Percentiles rank a stretch among this genome's conserved stretches.
Evolutionary conservation across 768 basidiomycete genomes (phyloP).

Genomic region (Hericium alpestre): DNA sequence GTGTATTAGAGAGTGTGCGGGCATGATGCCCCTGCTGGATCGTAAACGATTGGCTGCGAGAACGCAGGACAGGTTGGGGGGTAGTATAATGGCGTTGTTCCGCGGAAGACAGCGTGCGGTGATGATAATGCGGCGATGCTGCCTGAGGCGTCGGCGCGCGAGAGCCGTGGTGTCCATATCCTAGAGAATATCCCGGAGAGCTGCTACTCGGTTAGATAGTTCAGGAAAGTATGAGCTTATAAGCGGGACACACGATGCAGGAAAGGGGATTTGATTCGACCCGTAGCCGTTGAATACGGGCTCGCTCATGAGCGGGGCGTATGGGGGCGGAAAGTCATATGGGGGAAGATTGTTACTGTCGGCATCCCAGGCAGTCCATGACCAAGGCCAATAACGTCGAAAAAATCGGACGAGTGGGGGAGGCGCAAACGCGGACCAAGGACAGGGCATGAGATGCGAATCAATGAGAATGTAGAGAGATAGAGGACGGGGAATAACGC

Average conservation of each 20-base stretch:
- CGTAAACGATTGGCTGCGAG: not conserved
- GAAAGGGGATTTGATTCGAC: not conserved
- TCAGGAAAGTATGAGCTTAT: no score
- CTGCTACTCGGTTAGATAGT: not conserved
- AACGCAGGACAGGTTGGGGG: not conserved
- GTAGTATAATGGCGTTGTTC: no score
- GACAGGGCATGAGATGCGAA: not conserved
- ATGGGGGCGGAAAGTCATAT: not conserved
- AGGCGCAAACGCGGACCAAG: not conserved
- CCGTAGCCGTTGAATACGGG: not conserved
- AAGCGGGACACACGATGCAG: not conserved
- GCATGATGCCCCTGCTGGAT: not conserved
- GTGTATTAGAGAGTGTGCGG: not conserved
- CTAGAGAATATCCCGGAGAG: not conserved
- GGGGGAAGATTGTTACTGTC: not conserved
- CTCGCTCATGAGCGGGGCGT: not conserved
- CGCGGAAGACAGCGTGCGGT: not conserved
- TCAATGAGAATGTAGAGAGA: not conserved
- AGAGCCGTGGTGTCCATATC: not conserved
- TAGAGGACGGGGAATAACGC: not conserved
- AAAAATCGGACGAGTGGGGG: not conserved
- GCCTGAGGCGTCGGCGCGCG: not conserved
- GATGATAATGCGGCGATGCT: not conserved
- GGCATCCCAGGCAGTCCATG: not conserved
- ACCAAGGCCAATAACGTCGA: not conserved